Base-by-base conservation (phyloP, 2,329 filamentous ascomycete genomes). In the Arthrobotrys pseudoclavata region DNA sequence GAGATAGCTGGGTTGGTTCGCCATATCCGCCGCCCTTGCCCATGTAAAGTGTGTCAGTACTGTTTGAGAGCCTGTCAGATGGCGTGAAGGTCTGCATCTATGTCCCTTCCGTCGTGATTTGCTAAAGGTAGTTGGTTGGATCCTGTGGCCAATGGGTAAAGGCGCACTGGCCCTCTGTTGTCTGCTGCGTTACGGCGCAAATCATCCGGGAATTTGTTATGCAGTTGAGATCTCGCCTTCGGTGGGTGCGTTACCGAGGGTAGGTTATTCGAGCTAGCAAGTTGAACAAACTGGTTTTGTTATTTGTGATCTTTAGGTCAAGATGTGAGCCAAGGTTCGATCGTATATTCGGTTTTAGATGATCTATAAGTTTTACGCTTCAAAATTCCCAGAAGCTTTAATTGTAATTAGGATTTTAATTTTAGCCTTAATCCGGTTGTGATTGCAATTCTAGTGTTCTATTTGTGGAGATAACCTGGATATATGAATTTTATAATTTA, bases 181-280 rank as follows among this genome's bases (percentile, higher is more conserved):
- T 12, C 34, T 10, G 2, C 50, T 34, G 22, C n/a, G 47, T 15
- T 62, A 22, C 26, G 34, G 52, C 61, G 53, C 40, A 40, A 31
- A 52, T 63, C 40, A 42, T 6, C 15, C n/a, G 42, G 52, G n/a
- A 45, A 22, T 26, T n/a, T 71, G 26, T 72, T 57, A 61, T 74
- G 69, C 69, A 74, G 52, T 40, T 55, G 40, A 74, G 69, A 74
- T 74, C 69, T 74, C 62, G 69, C 69, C 62, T 74, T 53, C 68
- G 45, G 52, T 34, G 37, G 42, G 31, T 74, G 69, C 69, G 62
- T 74, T 74, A 74, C 69, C 69, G 69, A 74, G 53, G 24, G 31
- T 26, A 47, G 42, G 37, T 47, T 40, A 24, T 61, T 55, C 50
- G 20, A n/a, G 6, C 18, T n/a, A 34, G 31, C 1, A 20, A 18